Conservation (phyloP, 805 yeast genomes). For the Nakazawaea ernobii region DNA sequence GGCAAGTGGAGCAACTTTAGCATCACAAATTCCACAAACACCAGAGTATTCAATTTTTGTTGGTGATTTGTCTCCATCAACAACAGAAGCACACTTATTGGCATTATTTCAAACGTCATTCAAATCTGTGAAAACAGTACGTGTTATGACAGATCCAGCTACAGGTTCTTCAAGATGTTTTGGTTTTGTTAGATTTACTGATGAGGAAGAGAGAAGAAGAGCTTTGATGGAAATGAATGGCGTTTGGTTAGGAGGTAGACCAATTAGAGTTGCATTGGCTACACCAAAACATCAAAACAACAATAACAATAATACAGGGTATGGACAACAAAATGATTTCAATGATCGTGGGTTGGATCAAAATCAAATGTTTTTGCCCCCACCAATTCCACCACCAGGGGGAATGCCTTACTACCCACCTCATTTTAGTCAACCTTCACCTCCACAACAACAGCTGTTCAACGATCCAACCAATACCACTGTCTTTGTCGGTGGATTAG, state of each 20-base stretch:
- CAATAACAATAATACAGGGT: constrained; percentile 6
- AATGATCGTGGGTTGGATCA: constrained; percentile 10
- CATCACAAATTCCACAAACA: constrained; percentile 63
- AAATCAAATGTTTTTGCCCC: constrained; percentile 7
- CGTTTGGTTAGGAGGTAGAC: constrained; percentile 73
- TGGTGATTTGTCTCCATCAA: constrained; percentile 75
- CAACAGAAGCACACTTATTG: constrained; percentile 74
- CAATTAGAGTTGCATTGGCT: constrained; percentile 72
- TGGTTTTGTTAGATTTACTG: constrained; percentile 74
- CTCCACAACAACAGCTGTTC: constrained; percentile 17
- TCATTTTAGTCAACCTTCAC: constrained; percentile 9
- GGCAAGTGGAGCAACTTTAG: constrained; percentile 79
- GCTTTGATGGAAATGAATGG: constrained; percentile 77
- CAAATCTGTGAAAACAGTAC: constrained; percentile 65
- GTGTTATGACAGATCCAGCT: constrained; percentile 84
- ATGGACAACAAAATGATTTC: constrained; percentile 14
- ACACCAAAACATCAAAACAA: constrained; percentile 52
- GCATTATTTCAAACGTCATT: constrained; percentile 66
- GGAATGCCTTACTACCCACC: constrained; percentile 11
- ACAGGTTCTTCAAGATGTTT: constrained; percentile 74
- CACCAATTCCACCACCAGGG: constrained; percentile 13
- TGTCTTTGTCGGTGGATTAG: constrained; percentile 62
- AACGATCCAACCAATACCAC: constrained; percentile 72
- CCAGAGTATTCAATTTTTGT: constrained; percentile 77
- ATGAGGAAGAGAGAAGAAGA: constrained; percentile 59